These are phyloP conservation scores for Phoma herbarum DNA, from an alignment of 2,329 filamentous ascomycete genomes.

Conservation along the genomic window DNA sequence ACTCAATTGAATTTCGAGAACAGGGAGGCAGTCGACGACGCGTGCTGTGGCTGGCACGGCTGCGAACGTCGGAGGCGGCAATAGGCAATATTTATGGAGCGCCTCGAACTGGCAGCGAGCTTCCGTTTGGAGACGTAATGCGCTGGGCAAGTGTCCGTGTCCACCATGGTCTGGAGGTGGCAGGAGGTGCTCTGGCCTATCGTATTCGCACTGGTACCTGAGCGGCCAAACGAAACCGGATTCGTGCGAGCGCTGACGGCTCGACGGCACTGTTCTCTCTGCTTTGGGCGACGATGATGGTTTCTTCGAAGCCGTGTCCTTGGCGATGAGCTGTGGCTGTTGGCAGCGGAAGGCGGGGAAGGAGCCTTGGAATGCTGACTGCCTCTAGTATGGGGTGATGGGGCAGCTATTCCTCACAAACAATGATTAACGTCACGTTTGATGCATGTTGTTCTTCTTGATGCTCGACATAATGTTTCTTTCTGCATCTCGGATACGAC, in stretches of 20 bases:
- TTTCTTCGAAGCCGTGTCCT: conserved; percentile 27
- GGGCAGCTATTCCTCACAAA: not conserved
- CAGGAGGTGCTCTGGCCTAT: conserved; percentile 29
- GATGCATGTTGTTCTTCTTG: not conserved
- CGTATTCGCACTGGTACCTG: conserved; percentile 29
- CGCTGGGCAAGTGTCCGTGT: conserved; percentile 13
- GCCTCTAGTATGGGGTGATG: conserved; percentile 8
- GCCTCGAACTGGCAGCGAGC: conserved; percentile 17
- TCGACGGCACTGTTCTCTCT: conserved; percentile 26
- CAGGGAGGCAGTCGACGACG: conserved; percentile 7
- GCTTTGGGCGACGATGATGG: conserved; percentile 31
- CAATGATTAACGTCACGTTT: not conserved
- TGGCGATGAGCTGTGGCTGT: conserved; percentile 27
- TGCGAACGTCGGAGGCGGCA: conserved; percentile 18
- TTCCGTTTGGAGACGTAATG: conserved; percentile 28
- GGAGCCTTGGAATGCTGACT: conserved; percentile 23
- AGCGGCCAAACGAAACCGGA: conserved; percentile 33
- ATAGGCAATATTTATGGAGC: conserved; percentile 14
- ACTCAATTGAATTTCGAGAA: conserved; percentile 3
- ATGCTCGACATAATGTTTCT: not conserved
- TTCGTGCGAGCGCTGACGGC: conserved; percentile 24
- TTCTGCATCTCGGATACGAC: conserved; percentile 5
- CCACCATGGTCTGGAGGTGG: conserved; percentile 21
- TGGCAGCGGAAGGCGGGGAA: conserved; percentile 20
- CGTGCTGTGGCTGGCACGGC: conserved; percentile 20